Evolutionary conservation across 129 eudicot genomes (phyloP), one percentile per base, ranked within the genome.

Genomic region (Rutidosis leptorrhynchoides): DNA sequence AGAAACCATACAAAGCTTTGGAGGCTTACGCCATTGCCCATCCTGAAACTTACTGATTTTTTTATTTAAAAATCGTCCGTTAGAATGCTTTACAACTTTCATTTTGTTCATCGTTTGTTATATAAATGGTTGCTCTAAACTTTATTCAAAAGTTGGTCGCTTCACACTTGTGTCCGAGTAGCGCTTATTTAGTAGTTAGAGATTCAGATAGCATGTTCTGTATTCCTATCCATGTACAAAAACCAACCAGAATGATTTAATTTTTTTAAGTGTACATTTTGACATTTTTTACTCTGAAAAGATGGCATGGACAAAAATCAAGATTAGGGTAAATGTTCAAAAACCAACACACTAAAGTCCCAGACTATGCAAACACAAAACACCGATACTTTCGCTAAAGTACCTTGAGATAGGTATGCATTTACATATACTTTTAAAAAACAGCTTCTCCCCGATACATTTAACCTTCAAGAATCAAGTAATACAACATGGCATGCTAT

Each of bases 401-500:
- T 40, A 40, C 46, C n/a, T 40, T 5, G 6, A 40, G 16, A 40
- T 40, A 40, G 3, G n/a, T 5, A 40, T 11, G 46, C 46, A 40
- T 40, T 40, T 40, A 40, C 46, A 40, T 12, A 12, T 12, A 40
- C 46, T 0, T 15, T 15, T 40, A 40, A 40, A 40, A 40, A 40
- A 40, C 46, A 12, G 12, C 46, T 40, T 12, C 45, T 40, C 46
- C 46, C 46, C 46, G 3, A 40, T 12, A 40, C 5, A 12, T 40
- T 40, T 40, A 57, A 57, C 62, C 17, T 16, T 12, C 62, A 57
- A 32, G 12, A 17, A 25, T 45, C 21, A 37, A 28, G 68, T 70
- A 60, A 29, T 70, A 58, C 66, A 70, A 37, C 4, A 70, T 45
- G 67, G 67, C 29, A 59, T 15, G 73, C 45, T n/a, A 57, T 27